These are phyloP conservation scores for Ceratocystis alfenasii DNA, from an alignment of 2,329 filamentous ascomycete species.

Conservation along the genomic window DNA sequence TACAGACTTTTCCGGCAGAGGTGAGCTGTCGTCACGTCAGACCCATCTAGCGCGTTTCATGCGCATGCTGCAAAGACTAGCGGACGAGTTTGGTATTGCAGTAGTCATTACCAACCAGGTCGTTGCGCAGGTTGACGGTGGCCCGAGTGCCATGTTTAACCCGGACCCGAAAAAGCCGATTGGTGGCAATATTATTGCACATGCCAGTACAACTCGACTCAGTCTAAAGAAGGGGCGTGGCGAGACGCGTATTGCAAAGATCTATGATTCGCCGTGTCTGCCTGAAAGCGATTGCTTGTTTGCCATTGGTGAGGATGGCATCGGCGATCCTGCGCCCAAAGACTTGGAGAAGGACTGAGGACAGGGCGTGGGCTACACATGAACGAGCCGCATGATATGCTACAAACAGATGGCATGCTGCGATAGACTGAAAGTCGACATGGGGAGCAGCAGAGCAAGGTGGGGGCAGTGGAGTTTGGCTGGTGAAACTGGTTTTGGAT, in stretches of 20 bases:
- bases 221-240: conserved; percentile 91
- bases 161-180: conserved; percentile 99
- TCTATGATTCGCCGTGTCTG: conserved; percentile 94
- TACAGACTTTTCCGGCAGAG: conserved; percentile 93
- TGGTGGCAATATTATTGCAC: conserved; percentile 96
- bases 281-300: conserved; percentile 95
- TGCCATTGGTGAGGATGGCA: conserved; percentile 93
- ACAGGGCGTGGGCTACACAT: background rate
- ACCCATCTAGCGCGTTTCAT: conserved; percentile 81
- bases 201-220: conserved; percentile 87
- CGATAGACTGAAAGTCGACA: background rate
- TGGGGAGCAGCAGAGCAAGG: background rate
- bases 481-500: background rate
- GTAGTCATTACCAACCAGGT: conserved; percentile 99
- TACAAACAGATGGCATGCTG: background rate
- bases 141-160: conserved; percentile 96
- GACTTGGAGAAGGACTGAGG: conserved; percentile 71
- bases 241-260: conserved; percentile 96
- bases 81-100: conserved; percentile 82
- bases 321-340: conserved; percentile 90
- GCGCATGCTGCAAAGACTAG: conserved; percentile 67
- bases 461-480: background rate
- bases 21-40: conserved; percentile 88
- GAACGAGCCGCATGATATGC: background rate
- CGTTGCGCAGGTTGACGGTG: conserved; percentile 93